phyloP scores from a whole-genome alignment of 345 rosid species.

The Rhodomyrtus tomentosa region DNA sequence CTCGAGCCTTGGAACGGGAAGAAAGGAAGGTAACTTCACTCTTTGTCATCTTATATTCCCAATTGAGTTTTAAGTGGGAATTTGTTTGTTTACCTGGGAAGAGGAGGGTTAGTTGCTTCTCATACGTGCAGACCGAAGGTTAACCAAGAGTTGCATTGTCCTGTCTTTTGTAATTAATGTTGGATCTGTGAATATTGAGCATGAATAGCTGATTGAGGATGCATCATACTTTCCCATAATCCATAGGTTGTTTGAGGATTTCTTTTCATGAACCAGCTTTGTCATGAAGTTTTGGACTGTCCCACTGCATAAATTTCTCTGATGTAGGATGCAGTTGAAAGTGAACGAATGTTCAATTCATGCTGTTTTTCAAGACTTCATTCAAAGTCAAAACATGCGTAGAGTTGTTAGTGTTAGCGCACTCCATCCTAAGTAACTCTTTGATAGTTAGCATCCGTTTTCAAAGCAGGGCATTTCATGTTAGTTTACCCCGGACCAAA shows the following conservation, averaged over 20 bases:
- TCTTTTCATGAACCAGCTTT: neutral
- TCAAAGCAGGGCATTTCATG: neutral
- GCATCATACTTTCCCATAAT: neutral
- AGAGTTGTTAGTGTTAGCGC: neutral
- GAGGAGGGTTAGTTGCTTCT: neutral
- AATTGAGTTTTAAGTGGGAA: neutral
- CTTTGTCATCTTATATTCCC: neutral
- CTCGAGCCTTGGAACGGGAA: conserved; percentile 41
- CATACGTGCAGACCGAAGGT: neutral
- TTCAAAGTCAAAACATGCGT: neutral
- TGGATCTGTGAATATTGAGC: neutral
- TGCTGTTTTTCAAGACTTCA: neutral
- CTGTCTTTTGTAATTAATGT: neutral
- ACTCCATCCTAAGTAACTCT: neutral
- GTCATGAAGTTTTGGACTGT: neutral
- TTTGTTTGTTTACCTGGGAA: neutral
- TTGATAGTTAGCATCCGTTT: neutral
- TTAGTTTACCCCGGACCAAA: neutral
- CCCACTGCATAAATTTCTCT: neutral
- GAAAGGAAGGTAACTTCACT: conserved; percentile 48
- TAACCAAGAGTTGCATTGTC: neutral
- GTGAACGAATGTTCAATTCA: neutral
- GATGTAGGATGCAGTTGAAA: neutral
- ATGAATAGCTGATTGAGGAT: neutral
- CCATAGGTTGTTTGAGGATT: neutral